Percentiles rank a stretch among this genome's conserved stretches.
Conservation (phyloP, 2,329 filamentous ascomycete species). For the Exophiala bonariae region DNA sequence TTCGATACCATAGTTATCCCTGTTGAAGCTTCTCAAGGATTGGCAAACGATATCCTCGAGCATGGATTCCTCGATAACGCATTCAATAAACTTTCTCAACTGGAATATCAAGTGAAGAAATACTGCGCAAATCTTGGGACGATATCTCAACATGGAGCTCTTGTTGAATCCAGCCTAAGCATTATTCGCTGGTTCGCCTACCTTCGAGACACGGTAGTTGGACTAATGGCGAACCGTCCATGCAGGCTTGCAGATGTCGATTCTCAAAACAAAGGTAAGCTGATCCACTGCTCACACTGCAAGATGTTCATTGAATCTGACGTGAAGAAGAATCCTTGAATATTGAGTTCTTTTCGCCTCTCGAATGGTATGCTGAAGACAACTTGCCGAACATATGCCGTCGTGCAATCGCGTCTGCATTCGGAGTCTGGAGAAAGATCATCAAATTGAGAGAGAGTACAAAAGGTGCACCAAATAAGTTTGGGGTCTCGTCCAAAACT, state of each 20-base stretch:
- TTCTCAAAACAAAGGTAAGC: too few species aligned
- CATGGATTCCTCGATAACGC: not conserved
- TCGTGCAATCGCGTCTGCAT: too few species aligned
- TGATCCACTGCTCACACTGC: too few species aligned
- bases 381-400: too few species aligned
- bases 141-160: conserved; percentile 21
- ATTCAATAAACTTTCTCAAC: not conserved
- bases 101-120: conserved; percentile 18
- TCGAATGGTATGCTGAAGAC: too few species aligned
- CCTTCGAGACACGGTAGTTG: conserved; percentile 30
- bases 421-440: too few species aligned
- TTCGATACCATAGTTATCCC: conserved; percentile 29
- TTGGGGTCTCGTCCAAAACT: too few species aligned
- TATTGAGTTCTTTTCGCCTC: too few species aligned
- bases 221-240: conserved; percentile 17
- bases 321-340: too few species aligned
- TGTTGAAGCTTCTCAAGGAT: conserved; percentile 3
- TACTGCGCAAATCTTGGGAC: conserved; percentile 25
- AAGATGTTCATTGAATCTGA: too few species aligned
- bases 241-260: conserved; percentile 20
- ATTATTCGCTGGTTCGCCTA: conserved; percentile 28
- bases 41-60: not conserved
- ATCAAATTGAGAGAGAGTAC: too few species aligned
- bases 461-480: too few species aligned
- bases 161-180: conserved; percentile 26